These are phyloP conservation scores for Rhizophagus sp. DNA, from an alignment of 192 early-diverging fungal genomes.

Conservation along the genomic window DNA sequence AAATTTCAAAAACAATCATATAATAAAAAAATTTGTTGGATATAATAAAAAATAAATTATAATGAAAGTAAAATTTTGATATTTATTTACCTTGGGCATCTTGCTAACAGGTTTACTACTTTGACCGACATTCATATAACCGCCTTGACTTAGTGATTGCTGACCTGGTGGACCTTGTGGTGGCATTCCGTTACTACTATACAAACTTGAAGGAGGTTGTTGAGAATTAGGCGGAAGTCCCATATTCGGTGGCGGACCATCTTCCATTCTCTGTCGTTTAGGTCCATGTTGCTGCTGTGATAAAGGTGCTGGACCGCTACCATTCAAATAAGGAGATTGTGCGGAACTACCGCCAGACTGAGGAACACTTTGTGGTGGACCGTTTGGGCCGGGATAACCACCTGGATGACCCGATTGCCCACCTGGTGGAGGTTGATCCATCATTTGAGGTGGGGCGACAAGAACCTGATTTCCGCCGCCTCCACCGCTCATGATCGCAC, in stretches of 20 bases:
- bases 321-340: constrained; percentile 47
- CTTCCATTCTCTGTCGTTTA: constrained; percentile 39
- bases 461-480: constrained; percentile 49
- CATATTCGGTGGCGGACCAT: constrained; percentile 43
- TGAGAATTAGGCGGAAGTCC: constrained; percentile 49
- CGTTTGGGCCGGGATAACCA: constrained; percentile 39
- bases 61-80: neutral
- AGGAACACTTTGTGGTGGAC: constrained; percentile 39
- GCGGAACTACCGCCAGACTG: constrained; percentile 40
- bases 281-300: constrained; percentile 44
- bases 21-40: neutral
- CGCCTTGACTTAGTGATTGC: constrained; percentile 14
- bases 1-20: neutral
- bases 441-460: constrained; percentile 54
- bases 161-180: constrained; percentile 27
- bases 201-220: constrained; percentile 47
- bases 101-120: constrained; percentile 18
- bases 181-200: constrained; percentile 40
- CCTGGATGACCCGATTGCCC: constrained; percentile 32
- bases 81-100: constrained; percentile 26
- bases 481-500: constrained; percentile 47
- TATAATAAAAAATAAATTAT: neutral
- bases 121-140: constrained; percentile 16
- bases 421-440: constrained; percentile 40
- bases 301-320: constrained; percentile 34